phyloP scores from a whole-genome alignment of 352 stramenopile genomes.

The Phytophthora cajani region DNA sequence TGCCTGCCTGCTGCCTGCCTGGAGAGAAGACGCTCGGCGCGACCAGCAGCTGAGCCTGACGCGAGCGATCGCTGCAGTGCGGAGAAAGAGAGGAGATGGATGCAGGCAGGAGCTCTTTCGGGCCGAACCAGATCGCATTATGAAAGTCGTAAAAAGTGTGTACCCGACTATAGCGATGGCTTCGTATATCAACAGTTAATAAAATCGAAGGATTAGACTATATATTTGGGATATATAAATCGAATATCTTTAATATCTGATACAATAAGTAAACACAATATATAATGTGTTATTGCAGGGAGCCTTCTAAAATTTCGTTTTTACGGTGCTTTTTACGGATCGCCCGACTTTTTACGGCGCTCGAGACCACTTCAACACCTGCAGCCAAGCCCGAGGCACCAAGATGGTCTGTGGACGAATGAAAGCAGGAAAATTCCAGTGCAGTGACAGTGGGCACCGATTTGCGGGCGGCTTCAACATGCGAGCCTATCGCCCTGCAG shows the following conservation, averaged over 20 bases:
- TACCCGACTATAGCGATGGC: slow-evolving; percentile 10
- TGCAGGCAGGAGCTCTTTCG: not conserved
- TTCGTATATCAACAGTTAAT: too few species aligned
- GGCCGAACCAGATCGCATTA: not conserved
- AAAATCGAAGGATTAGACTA: too few species aligned
- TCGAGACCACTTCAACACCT: slow-evolving; percentile 12
- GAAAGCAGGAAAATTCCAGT: slow-evolving; percentile 1
- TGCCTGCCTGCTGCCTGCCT: not conserved
- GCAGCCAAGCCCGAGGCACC: not conserved
- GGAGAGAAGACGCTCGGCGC: not conserved
- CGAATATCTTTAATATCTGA: too few species aligned
- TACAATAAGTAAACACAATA: not conserved
- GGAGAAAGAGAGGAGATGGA: slow-evolving; percentile 26
- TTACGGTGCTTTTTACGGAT: slow-evolving; percentile 32
- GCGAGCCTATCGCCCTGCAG: not conserved
- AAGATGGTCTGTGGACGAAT: not conserved
- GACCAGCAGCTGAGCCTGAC: not conserved
- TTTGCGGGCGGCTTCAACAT: slow-evolving; percentile 8
- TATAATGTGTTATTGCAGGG: not conserved
- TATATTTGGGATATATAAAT: not conserved
- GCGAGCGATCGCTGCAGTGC: not conserved
- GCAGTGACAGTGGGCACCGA: not conserved
- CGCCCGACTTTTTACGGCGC: slow-evolving; percentile 13
- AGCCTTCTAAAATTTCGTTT: slow-evolving; percentile 18
- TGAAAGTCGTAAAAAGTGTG: slow-evolving; percentile 14